phyloP scores from a whole-genome alignment of 352 stramenopile genomes.

The Phytophthora pinifolia region DNA sequence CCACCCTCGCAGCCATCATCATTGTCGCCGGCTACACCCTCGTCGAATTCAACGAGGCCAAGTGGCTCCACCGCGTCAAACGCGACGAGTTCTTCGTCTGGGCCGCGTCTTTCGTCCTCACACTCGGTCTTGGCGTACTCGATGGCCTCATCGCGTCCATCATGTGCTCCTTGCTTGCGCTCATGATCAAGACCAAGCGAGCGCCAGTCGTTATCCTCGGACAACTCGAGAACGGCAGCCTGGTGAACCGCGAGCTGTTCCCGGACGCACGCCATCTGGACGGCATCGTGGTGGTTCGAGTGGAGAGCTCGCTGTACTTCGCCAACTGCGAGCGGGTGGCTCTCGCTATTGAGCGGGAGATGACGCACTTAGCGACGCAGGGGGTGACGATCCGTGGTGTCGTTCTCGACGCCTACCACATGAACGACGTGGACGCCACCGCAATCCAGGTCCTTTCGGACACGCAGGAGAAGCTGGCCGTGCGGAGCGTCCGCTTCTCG shows the following conservation, averaged over 20 bases:
- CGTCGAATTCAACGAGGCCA: constrained; percentile 81
- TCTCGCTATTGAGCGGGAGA: constrained; percentile 39
- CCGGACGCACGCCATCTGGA: constrained; percentile 23
- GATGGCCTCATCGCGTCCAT: constrained; percentile 53
- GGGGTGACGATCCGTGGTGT: constrained; percentile 36
- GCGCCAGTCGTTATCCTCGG: constrained; percentile 39
- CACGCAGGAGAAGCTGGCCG: constrained; percentile 53
- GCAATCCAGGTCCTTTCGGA: constrained; percentile 61
- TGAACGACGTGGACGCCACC: constrained; percentile 66
- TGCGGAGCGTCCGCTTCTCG: constrained; percentile 37
- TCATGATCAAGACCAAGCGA: constrained; percentile 59
- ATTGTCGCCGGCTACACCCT: constrained; percentile 86
- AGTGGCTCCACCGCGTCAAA: constrained; percentile 72
- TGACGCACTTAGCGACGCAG: constrained; percentile 23
- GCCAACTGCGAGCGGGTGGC: constrained; percentile 57
- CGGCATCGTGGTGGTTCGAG: constrained; percentile 42
- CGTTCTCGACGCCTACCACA: constrained; percentile 43
- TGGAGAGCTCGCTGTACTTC: constrained; percentile 61
- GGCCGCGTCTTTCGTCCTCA: constrained; percentile 50
- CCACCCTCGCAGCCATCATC: constrained; percentile 78
- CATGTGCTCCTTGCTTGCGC: constrained; percentile 49
- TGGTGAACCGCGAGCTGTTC: constrained; percentile 40
- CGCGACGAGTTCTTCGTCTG: constrained; percentile 62
- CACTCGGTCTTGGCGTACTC: constrained; percentile 48
- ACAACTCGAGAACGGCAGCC: constrained; percentile 36